Percentiles rank a stretch among this genome's conserved stretches.
Evolutionary conservation across 176 grass and related monocot genomes (phyloP).

Genomic region (Secale cereale): DNA sequence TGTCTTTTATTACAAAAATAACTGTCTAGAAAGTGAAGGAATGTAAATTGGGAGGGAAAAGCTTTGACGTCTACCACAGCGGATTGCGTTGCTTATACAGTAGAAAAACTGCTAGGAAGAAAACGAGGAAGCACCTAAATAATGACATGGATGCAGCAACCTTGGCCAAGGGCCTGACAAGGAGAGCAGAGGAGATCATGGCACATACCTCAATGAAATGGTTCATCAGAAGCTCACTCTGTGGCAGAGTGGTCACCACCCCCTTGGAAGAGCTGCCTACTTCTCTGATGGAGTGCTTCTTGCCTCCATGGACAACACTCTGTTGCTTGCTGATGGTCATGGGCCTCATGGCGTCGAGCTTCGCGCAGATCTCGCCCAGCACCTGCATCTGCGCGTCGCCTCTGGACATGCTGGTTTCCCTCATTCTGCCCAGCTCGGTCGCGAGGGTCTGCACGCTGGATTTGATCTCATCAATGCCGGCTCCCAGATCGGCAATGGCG

Average conservation of each 20-base stretch:
- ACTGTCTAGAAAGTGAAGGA: neutral
- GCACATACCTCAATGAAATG: slow-evolving; percentile 49
- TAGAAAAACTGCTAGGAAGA: slow-evolving; percentile 7
- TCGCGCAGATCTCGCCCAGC: slow-evolving; percentile 14
- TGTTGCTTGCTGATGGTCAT: neutral
- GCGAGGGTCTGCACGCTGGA: slow-evolving; percentile 20
- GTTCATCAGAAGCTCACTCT: slow-evolving; percentile 33
- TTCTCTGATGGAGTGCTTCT: neutral
- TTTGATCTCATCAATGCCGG: slow-evolving; percentile 36
- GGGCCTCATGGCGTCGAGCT: slow-evolving; percentile 9
- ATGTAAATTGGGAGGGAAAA: neutral
- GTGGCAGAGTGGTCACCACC: neutral
- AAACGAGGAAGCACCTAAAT: slow-evolving; percentile 28
- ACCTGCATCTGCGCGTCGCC: neutral
- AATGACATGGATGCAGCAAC: slow-evolving; percentile 29
- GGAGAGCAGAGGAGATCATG: neutral
- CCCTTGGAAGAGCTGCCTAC: slow-evolving; percentile 23
- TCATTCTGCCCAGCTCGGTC: slow-evolving; percentile 15
- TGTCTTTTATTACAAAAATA: slow-evolving; percentile 24
- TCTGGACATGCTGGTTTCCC: slow-evolving; percentile 7
- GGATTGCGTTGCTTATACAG: neutral
- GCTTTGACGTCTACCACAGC: neutral
- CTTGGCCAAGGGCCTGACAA: slow-evolving; percentile 29
- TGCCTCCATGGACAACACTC: neutral
- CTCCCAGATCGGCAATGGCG: slow-evolving; percentile 14